Evolutionary conservation across 176 grass and related monocot species (phyloP).

Genomic region (Eragrostis nindensis): DNA sequence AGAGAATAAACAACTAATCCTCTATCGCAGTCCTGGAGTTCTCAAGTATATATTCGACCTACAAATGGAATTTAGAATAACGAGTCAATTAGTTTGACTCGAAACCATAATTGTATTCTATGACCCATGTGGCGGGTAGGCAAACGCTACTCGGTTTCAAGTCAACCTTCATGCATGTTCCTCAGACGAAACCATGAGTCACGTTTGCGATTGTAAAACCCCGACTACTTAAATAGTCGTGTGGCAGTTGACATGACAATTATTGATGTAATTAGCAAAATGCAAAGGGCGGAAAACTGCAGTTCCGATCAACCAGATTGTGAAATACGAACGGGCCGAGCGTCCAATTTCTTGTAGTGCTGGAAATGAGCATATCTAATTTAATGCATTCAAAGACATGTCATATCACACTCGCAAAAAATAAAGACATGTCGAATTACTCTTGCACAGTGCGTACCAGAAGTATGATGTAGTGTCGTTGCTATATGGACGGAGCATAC

Average conservation of each 20-base stretch:
- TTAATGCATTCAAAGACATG: no score
- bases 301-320: not conserved
- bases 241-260: not conserved
- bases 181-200: slow-evolving; percentile 9
- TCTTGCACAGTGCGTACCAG: no score
- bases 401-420: no score
- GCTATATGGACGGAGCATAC: no score
- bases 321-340: not conserved
- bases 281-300: not conserved
- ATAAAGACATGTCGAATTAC: no score
- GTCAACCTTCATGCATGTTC: not conserved
- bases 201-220: not conserved
- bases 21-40: not conserved
- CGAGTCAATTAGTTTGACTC: not conserved
- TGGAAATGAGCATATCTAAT: no score
- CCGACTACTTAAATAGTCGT: not conserved
- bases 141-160: slow-evolving; percentile 9
- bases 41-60: not conserved
- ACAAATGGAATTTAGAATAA: not conserved
- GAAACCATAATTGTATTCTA: not conserved
- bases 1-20: not conserved
- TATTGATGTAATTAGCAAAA: slow-evolving; percentile 2
- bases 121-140: slow-evolving; percentile 28
- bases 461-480: no score
- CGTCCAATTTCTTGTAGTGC: not conserved